These are phyloP conservation scores for Eragrostis tef DNA, from an alignment of 202 grass and related monocot species.

Conservation along the genomic window DNA sequence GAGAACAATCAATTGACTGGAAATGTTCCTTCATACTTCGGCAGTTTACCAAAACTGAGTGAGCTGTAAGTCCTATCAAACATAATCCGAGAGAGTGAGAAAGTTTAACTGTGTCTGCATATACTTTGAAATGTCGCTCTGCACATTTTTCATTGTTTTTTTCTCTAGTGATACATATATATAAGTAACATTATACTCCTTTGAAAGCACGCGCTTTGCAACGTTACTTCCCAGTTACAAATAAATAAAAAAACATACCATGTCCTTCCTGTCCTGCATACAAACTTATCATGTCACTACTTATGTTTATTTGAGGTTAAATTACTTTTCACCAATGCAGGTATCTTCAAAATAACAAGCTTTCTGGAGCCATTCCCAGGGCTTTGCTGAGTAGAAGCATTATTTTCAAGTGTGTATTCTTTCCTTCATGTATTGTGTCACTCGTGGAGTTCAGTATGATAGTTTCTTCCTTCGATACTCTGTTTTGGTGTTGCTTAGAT, in stretches of 20 bases:
- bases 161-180: neutral
- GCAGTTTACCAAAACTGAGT: slow-evolving; percentile 61
- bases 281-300: neutral
- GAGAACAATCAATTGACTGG: slow-evolving; percentile 83
- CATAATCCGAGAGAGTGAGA: neutral
- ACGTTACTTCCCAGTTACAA: neutral
- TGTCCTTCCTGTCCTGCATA: neutral
- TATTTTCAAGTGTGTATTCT: slow-evolving; percentile 57
- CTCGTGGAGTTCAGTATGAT: neutral
- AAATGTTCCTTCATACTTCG: slow-evolving; percentile 66
- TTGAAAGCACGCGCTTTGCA: too few species aligned
- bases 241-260: neutral
- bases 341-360: slow-evolving; percentile 77
- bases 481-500: neutral
- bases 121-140: neutral
- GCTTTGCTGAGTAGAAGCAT: slow-evolving; percentile 69
- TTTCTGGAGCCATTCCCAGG: slow-evolving; percentile 66
- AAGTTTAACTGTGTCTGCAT: too few species aligned
- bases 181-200: too few species aligned
- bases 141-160: neutral
- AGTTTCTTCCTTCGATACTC: neutral
- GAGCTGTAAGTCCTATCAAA: slow-evolving; percentile 58
- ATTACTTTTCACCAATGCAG: slow-evolving; percentile 49
- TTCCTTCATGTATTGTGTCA: slow-evolving; percentile 1
- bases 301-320: neutral